Percentiles rank a stretch among this genome's conserved stretches.
phyloP scores from a whole-genome alignment of 2,329 filamentous ascomycete species.

The Huntiella decipiens region DNA sequence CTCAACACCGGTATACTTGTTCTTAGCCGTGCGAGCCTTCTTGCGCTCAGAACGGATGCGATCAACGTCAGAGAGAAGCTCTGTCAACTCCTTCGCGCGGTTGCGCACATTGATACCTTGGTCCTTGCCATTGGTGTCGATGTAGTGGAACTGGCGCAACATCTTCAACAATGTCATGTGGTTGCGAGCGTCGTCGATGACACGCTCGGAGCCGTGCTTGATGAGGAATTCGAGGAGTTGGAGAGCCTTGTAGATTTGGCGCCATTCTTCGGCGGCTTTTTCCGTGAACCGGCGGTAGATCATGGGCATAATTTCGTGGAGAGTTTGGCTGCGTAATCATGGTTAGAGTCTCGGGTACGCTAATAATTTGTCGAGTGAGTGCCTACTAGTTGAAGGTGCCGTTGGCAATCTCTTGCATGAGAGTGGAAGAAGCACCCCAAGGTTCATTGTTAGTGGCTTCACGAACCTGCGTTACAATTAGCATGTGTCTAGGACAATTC shows the following conservation, averaged over 20 bases:
- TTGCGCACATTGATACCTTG: constrained; percentile 96
- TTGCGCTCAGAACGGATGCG: constrained; percentile 66
- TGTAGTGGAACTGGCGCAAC: constrained; percentile 95
- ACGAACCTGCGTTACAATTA: constrained; percentile 43
- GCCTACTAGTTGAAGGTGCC: constrained; percentile 93
- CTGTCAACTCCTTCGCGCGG: constrained; percentile 83
- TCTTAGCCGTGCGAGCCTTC: constrained; percentile 75
- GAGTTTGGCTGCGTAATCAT: constrained; percentile 48
- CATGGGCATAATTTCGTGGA: constrained; percentile 99
- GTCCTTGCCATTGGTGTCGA: constrained; percentile 91
- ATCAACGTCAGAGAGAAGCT: constrained; percentile 84
- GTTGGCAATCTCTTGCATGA: constrained; percentile 97
- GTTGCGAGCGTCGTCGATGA: constrained; percentile 89
- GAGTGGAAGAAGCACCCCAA: constrained; percentile 67
- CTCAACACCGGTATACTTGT: constrained; percentile 90
- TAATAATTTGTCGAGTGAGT: background rate
- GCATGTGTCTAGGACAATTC: background rate
- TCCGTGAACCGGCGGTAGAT: constrained; percentile 99
- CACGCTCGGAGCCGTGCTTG: constrained; percentile 93
- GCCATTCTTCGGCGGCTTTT: constrained; percentile 94
- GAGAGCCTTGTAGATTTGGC: constrained; percentile 96
- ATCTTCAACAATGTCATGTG: constrained; percentile 94
- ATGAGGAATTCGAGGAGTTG: constrained; percentile 93
- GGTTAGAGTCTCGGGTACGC: background rate
- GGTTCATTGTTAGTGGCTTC: constrained; percentile 99